phyloP scores from a whole-genome alignment of 306 rosid genomes.

The Alnus glutinosa region DNA sequence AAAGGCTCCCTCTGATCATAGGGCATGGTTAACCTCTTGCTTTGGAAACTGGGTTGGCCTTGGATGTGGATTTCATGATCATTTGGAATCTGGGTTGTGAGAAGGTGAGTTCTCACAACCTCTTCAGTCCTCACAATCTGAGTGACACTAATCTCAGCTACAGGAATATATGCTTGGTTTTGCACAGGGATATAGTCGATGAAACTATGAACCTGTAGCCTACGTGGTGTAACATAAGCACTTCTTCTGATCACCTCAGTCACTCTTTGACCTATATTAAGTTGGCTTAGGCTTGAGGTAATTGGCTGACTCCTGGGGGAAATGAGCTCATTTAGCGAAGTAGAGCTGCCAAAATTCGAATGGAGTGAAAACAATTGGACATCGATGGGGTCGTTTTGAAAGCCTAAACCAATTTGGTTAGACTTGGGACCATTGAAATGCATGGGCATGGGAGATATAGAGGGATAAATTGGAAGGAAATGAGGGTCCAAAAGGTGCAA shows the following conservation, averaged over 20 bases:
- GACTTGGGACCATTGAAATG: neutral
- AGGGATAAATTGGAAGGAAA: neutral
- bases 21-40: neutral
- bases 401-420: neutral
- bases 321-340: neutral
- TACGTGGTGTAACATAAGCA: neutral
- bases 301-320: neutral
- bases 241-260: neutral
- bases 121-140: slow-evolving; percentile 9
- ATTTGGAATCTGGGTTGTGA: neutral
- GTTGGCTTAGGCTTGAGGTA: neutral
- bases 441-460: neutral
- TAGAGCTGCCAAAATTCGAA: neutral
- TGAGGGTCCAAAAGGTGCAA: neutral
- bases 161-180: neutral
- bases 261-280: slow-evolving; percentile 7
- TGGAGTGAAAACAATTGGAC: neutral
- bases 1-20: neutral
- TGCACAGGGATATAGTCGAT: slow-evolving; percentile 12
- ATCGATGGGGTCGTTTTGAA: neutral
- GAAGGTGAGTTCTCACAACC: slow-evolving; percentile 13
- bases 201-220: neutral
- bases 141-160: neutral
- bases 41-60: neutral
- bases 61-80: neutral